Evolutionary conservation across 2,329 filamentous ascomycete species (phyloP).

Genomic region (Cyanodermella asteris): DNA sequence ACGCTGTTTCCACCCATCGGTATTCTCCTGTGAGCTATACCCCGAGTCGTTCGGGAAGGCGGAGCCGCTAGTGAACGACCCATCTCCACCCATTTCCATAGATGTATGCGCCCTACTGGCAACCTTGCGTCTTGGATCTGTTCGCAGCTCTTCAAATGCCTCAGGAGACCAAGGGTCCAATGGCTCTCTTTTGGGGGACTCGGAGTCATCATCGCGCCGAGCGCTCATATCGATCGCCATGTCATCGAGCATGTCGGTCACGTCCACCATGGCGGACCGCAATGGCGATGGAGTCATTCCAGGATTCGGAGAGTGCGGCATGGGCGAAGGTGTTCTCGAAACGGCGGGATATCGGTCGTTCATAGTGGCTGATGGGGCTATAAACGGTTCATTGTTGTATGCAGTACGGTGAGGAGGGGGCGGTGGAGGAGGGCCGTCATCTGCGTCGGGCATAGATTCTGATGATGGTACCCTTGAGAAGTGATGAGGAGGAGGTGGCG

Average conservation of each 20-base stretch:
- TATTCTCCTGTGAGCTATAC: no score
- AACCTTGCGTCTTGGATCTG: background rate
- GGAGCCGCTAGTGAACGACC: no score
- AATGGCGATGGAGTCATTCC: constrained; percentile 75
- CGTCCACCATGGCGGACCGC: constrained; percentile 89
- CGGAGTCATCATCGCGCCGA: constrained; percentile 18
- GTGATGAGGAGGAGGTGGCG: constrained; percentile 5
- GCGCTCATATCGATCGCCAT: constrained; percentile 47
- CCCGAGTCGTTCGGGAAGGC: no score
- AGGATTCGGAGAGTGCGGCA: constrained; percentile 36
- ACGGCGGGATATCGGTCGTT: constrained; percentile 19
- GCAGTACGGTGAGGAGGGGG: constrained; percentile 54
- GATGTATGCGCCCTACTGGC: constrained; percentile 12
- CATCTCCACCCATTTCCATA: constrained; percentile 12
- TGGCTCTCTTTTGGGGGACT: constrained; percentile 31
- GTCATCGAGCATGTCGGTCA: constrained; percentile 84
- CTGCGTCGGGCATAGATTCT: constrained; percentile 18
- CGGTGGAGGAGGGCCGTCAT: constrained; percentile 53
- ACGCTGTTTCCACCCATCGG: no score
- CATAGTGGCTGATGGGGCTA: constrained; percentile 16
- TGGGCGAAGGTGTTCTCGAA: constrained; percentile 26
- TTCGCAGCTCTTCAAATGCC: constrained; percentile 42
- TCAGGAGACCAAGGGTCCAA: constrained; percentile 78
- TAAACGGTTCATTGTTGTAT: constrained; percentile 19
- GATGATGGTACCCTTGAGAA: constrained; percentile 9